These are phyloP conservation scores for Cyberlindnera nakhonratchasimensis DNA, from an alignment of 805 yeast species.

Conservation along the genomic window DNA sequence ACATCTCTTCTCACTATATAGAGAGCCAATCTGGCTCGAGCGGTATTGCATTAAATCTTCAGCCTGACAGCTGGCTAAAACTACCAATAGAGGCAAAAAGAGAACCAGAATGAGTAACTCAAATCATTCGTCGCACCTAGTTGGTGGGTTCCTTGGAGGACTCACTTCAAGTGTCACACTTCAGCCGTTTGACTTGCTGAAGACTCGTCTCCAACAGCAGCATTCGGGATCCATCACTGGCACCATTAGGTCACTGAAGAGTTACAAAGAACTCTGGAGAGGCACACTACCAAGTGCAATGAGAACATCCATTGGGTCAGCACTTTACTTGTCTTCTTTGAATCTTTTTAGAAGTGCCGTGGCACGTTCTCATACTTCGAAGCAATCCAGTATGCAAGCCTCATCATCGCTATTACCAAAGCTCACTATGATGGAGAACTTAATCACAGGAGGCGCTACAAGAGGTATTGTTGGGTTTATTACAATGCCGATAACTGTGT, in stretches of 20 bases:
- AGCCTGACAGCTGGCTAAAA: neutral
- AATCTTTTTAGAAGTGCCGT: slow-evolving; percentile 55
- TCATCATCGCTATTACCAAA: slow-evolving; percentile 58
- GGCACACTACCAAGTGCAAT: slow-evolving; percentile 91
- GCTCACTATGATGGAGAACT: slow-evolving; percentile 64
- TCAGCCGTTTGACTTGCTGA: slow-evolving; percentile 87
- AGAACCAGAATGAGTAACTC: slow-evolving; percentile 1
- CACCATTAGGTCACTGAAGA: slow-evolving; percentile 38
- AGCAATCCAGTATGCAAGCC: neutral
- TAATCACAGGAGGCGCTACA: slow-evolving; percentile 72
- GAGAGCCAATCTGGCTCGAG: neutral
- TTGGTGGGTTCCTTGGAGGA: slow-evolving; percentile 86
- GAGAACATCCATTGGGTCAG: slow-evolving; percentile 88
- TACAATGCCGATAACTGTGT: slow-evolving; percentile 92
- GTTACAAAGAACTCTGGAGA: slow-evolving; percentile 66
- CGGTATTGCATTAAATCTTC: neutral
- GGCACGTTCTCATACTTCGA: slow-evolving; percentile 31
- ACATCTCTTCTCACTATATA: too few relatives aligned
- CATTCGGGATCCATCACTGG: slow-evolving; percentile 30
- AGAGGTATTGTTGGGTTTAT: slow-evolving; percentile 79
- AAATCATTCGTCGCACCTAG: slow-evolving; percentile 46
- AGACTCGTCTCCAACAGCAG: slow-evolving; percentile 79
- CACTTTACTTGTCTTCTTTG: slow-evolving; percentile 73
- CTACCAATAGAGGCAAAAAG: neutral
- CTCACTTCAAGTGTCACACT: slow-evolving; percentile 71